Base-by-base conservation (phyloP, 2,329 filamentous ascomycete genomes). In the Aspergillus sp. region DNA sequence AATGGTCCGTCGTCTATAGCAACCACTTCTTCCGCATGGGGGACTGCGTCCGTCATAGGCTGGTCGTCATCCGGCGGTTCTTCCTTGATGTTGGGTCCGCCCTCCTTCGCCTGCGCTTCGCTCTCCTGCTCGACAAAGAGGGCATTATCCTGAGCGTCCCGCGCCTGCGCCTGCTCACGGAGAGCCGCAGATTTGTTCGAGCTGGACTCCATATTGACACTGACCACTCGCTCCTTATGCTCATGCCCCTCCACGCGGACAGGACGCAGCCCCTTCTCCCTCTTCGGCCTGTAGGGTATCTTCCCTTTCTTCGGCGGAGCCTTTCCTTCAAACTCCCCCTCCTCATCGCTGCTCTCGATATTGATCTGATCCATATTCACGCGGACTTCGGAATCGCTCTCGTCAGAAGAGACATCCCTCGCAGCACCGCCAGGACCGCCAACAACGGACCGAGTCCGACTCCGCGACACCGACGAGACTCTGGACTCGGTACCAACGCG, bases 351-450 rank as follows among this genome's bases (percentile, higher is more conserved):
- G 30, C 68, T 72, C 8, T 71, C 65, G 8, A 77, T 49, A 40
- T 68, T 68, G 40, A 76, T 69, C n/a, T 65, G 53, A 41, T 79
- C 74, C 34, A 80, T 72, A 40, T 74, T 68, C 33, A 68, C 58
- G 32, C 68, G 61, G 25, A 63, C 59, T 15, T 58, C 64, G 15
- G 59, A 53, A 26, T 65, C 60, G 17, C 55, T 55, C 30, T 69
- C 71, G 34, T 74, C 70, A 25, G 48, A 58, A 16, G 57, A 64
- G 24, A 52, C 45, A 39, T 57, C 51, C n/a, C 49, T 42, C 32
- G 44, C 37, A 4, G 32, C 45, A 10, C 39, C 42, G 27, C 41
- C 43, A 5, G 40, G 44, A 12, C 45, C 37, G 28, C 49, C 54
- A 25, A 52, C 42, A 16, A 47, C 43, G 33, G 51, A 57, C 28